Base-by-base conservation (phyloP, 305 asterid genomes). In the Fraxinus dipetala region DNA sequence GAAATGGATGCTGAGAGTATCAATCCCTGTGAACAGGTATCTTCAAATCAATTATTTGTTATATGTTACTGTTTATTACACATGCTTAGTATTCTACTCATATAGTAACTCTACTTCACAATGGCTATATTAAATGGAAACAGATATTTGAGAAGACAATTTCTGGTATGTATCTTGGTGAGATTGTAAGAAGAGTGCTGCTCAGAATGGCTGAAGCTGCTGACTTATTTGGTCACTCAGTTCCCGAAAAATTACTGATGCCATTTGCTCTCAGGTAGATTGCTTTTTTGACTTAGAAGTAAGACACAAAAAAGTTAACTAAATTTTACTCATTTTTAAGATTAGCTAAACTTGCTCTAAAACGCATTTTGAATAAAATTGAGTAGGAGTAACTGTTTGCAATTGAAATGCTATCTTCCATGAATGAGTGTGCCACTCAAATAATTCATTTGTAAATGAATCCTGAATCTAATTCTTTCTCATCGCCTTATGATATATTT, bases 111-210 rank as follows among this genome's bases (percentile, higher is more conserved):
- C 10, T 54, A 72, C 30, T 26, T 35, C 24, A 1, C 22, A 48
- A 26, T 79, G 48, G 20, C 59, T 31, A n/a, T 61, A 51, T 81
- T 13, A 51, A 61, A 38, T 83, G 90, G 28, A 40, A 65, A 86
- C 85, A 93, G 96, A 91, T 90, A 83, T 93, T 90, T 77, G 97
- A 93, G 91, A 93, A 93, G 79, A 91, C 93, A 20, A 91, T 93
- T 77, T 91, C 96, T 32, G 97, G 97, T 2, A 91, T 93, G 96
- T 93, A 92, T 85, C 94, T 93, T 35, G 96, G 97, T 38, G 97
- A 93, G 78, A 93, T 93, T 79, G 95, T 87, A 22, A 87, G 96
- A 85, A 86, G 92, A 74, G 93, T 93, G 65, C 87, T 93, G 78
- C 85, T 86, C 72, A 87, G 83, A 85, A 89, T 93, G 97, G 92